Base-by-base conservation (phyloP, 1,284 basidiomycete genomes). In the Cutaneotrichosporon curvatum region DNA sequence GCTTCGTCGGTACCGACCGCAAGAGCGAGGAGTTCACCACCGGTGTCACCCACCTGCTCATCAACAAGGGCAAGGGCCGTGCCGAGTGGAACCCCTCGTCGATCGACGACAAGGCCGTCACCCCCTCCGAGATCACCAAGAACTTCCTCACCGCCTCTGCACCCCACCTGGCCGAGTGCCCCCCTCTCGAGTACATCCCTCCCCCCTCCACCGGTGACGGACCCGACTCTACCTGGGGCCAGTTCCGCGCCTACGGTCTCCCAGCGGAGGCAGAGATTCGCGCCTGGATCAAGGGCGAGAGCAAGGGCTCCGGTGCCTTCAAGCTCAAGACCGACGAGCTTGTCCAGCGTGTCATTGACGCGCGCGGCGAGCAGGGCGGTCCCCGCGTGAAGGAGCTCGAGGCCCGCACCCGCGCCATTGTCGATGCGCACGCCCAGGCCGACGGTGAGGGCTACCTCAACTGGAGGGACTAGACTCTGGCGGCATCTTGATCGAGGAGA, bases 1-100 rank as follows among this genome's bases (percentile, higher is more conserved):
- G 56, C 23, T 65, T 62, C 33, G 48, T 53, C 28, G 61, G 60
- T 9, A 40, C 50, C 16, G 63, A 65, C 62, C 83, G 81, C 50
- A 83, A 80, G 31, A 86, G 79, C 60, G 76, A 82, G 21, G 91
- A 96, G 73, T 95, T 96, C 71, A 62, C 74, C 45, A 81, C 79
- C 18, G 91, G 91, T 22, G 85, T 95, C 31, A 81, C 76, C 14
- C 78, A 83, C 37, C 79, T 88, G 22, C 72, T 96, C 25, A 69
- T 85, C 37, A 71, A 82, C n/a, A 88, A 84, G 67, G 68, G 59
- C 45, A 71, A 63, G 57, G 61, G 59, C 18, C 57, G 61, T 32
- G 58, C 66, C 36, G 45, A 56, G 16, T 71, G 68, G 68, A 40
- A 23, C 73, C 76, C 51, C 84, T 87, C 74, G 83, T 87, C 72